Base-by-base conservation (phyloP, 1,284 basidiomycete genomes). In the Schizophyllum amplum region DNA sequence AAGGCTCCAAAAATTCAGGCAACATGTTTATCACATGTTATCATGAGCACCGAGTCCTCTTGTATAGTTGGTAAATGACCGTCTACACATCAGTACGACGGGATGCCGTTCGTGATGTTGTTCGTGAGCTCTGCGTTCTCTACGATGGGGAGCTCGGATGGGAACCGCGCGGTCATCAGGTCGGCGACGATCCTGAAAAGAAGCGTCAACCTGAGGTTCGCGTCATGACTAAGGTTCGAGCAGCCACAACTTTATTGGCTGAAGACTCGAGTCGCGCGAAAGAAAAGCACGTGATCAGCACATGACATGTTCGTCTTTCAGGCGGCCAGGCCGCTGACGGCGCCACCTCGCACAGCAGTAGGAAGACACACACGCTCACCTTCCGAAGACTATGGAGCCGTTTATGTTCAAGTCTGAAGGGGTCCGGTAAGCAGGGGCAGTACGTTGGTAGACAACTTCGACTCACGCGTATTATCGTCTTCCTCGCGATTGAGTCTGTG, bases 401-500 rank as follows among this genome's bases (percentile, higher is more conserved):
- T 72, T 71, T 3, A 62, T 59, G 51, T 72, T 73, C 53, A 72
- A 54, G 55, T 72, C 71, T 68, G 56, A 53, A 48, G n/a, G n/a
- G n/a, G n/a, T n/a, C 55, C 20, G 51, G 47, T 52, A 50, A 52
- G 52, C 5, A 54, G 57, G 4, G 55, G 48, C 46, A 55, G 47
- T 22, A 5, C 48, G 23, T 55, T 22, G 46, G 50, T n/a, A 52
- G 15, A 47, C 22, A 48, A 42, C 33, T 20, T 51, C 33, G 25
- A 63, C 66, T 55, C 60, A 73, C 72, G 75, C 22, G 73, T 76
- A 55, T 72, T 69, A 59, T 76, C 74, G 48, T 69, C 68, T 9
- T 70, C 70, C 7, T 67, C 60, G 56, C 74, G 68, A 59, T 77
- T 77, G 49, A 78, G 65, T 11, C 69, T 62, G 61, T 76, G 74